Conservation (phyloP, 345 rosid genomes). For the Ricinus communis region DNA sequence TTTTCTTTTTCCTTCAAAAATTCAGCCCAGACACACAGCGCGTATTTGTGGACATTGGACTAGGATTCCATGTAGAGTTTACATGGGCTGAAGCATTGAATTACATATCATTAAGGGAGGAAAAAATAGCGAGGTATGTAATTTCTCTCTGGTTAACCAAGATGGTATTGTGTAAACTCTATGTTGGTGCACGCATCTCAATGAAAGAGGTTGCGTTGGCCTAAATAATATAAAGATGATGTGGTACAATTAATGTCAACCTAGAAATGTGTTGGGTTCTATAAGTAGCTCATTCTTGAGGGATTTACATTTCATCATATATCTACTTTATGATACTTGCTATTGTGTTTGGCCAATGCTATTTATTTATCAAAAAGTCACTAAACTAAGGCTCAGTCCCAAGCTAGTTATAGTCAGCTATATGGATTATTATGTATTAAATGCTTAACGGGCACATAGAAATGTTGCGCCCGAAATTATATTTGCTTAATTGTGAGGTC, state of each 20-base stretch:
- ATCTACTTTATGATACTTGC: neutral
- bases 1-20: slow-evolving; percentile 18
- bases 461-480: no score
- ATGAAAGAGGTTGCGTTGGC: neutral
- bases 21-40: slow-evolving; percentile 64
- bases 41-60: slow-evolving; percentile 71
- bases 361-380: no score
- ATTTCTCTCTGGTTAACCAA: neutral
- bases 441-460: no score
- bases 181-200: neutral
- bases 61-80: slow-evolving; percentile 83
- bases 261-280: neutral
- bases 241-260: neutral
- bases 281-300: neutral
- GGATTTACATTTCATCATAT: neutral
- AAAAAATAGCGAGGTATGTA: slow-evolving; percentile 54
- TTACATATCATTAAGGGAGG: slow-evolving; percentile 58
- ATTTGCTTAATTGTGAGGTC: no score
- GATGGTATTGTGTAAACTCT: neutral
- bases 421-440: no score
- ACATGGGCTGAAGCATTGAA: slow-evolving; percentile 80
- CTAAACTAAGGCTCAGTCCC: no score
- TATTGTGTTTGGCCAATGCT: no score
- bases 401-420: no score
- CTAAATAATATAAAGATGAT: neutral